phyloP scores from a whole-genome alignment of 805 yeast species.

The Debaryomyces maramus region DNA sequence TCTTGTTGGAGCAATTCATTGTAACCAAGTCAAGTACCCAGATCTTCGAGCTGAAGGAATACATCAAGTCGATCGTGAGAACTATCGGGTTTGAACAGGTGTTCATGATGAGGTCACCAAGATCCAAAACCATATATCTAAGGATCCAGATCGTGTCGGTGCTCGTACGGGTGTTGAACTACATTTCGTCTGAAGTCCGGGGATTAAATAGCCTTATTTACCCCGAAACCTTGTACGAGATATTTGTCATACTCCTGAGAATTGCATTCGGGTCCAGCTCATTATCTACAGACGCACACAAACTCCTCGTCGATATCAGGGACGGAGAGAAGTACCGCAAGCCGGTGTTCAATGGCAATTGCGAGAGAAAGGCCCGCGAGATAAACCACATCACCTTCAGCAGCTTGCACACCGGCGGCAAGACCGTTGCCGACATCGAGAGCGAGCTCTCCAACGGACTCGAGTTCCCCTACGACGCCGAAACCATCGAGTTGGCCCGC shows the following conservation, averaged over 20 bases:
- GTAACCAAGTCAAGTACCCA: conserved; percentile 24
- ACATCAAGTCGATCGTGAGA: conserved; percentile 41
- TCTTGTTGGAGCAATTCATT: conserved; percentile 48
- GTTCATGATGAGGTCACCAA: conserved; percentile 43
- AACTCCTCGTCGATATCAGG: conserved; percentile 38
- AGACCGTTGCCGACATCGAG: conserved; percentile 35
- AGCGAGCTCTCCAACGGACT: conserved; percentile 55
- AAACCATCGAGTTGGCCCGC: conserved; percentile 66
- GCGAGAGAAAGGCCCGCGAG: conserved; percentile 43
- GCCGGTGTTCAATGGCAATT: conserved; percentile 43
- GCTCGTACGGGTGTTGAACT: conserved; percentile 39
- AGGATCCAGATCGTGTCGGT: conserved; percentile 43
- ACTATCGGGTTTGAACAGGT: conserved; percentile 52
- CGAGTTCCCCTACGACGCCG: conserved; percentile 61
- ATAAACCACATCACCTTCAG: conserved; percentile 29
- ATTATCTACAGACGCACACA: conserved; percentile 36
- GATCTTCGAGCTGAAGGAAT: conserved; percentile 34
- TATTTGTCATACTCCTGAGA: conserved; percentile 52
- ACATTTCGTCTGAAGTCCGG: conserved; percentile 34
- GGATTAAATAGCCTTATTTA: conserved; percentile 34
- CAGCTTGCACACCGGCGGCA: conserved; percentile 12
- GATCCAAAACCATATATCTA: conserved; percentile 37
- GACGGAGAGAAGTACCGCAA: conserved; percentile 24
- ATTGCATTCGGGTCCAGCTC: conserved; percentile 51
- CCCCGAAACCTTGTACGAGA: conserved; percentile 44